These are phyloP conservation scores for Pythium catenulatum DNA, from an alignment of 352 stramenopile species.

Conservation along the genomic window DNA sequence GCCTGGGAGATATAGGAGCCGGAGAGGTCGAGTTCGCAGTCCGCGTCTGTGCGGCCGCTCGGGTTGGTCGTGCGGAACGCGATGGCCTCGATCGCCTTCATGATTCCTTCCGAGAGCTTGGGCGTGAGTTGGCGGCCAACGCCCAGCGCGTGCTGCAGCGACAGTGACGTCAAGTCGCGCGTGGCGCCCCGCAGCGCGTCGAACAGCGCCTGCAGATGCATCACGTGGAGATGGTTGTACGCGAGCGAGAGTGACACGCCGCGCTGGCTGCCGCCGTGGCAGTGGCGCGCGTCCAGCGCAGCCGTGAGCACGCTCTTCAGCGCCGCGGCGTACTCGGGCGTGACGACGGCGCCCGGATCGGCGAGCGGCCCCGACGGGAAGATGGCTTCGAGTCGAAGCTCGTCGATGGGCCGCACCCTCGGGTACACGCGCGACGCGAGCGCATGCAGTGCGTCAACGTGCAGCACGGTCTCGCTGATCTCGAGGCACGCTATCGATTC, in stretches of 20 bases:
- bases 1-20: neutral
- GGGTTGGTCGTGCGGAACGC: constrained; percentile 11
- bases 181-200: constrained; percentile 2
- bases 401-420: constrained; percentile 13
- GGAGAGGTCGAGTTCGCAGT: constrained; percentile 32
- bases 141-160: constrained; percentile 11
- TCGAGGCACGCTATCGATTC: constrained; percentile 9
- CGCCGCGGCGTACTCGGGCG: constrained; percentile 12
- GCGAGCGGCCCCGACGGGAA: constrained; percentile 28
- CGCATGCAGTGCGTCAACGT: neutral
- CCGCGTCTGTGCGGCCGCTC: neutral
- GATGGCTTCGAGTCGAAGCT: constrained; percentile 29
- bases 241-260: constrained; percentile 4
- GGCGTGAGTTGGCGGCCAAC: too few species aligned
- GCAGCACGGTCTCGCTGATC: constrained; percentile 15
- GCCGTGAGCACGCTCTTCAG: constrained; percentile 34
- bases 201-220: constrained; percentile 26
- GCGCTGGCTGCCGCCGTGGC: neutral
- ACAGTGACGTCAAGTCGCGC: constrained; percentile 20
- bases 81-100: constrained; percentile 34
- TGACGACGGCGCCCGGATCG: neutral
- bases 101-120: neutral
- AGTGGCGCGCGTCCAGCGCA: neutral
- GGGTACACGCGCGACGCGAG: constrained; percentile 34
- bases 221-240: neutral